Conservation (phyloP, 225 moss, liverwort and hornwort species). For the Physcomitrium patens region DNA sequence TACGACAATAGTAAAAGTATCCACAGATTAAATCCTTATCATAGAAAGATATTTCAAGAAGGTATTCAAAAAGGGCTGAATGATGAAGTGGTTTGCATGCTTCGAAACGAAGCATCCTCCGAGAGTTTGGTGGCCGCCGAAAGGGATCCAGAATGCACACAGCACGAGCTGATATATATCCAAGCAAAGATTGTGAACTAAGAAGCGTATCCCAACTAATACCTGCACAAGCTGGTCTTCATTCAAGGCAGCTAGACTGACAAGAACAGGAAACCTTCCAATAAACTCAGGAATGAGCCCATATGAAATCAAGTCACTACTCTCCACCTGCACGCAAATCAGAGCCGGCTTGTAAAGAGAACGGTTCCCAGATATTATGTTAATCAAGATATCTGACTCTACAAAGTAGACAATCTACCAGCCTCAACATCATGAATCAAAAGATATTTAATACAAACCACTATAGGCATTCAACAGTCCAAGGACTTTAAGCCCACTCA, state of each 20-base stretch:
- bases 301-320: conserved; percentile 94
- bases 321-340: conserved; percentile 72
- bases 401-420: neutral
- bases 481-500: neutral
- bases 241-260: conserved; percentile 92
- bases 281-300: conserved; percentile 98
- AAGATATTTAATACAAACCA: neutral
- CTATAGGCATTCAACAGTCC: neutral
- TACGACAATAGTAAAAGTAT: neutral
- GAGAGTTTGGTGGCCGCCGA: too few relatives aligned
- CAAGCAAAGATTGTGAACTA: conserved; percentile 2
- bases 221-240: conserved; percentile 99
- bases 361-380: neutral
- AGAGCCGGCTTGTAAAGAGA: conserved; percentile 14
- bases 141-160: neutral
- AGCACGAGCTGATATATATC: conserved; percentile 16
- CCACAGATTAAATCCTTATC: neutral
- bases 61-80: neutral
- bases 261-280: conserved; percentile 95
- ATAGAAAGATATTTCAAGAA: neutral
- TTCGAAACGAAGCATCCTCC: too few relatives aligned
- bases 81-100: too few relatives aligned
- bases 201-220: conserved; percentile 12
- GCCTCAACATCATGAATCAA: neutral
- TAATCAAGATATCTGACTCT: neutral